Evolutionary conservation across 2,329 filamentous ascomycete species (phyloP).

Genomic region (Exophiala calicioides): DNA sequence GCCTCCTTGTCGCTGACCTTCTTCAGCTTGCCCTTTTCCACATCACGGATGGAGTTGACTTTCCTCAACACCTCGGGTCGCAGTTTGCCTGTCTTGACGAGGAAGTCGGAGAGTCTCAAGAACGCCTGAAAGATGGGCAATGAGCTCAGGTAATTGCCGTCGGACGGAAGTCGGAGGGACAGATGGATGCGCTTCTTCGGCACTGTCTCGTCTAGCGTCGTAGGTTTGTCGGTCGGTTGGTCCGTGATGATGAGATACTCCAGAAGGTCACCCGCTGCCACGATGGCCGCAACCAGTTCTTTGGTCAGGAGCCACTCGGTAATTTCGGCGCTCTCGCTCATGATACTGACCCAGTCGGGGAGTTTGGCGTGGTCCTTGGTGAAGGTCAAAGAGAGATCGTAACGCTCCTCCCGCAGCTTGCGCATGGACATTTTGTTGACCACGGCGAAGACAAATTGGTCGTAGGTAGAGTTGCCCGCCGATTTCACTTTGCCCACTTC

Average conservation of each 20-base stretch:
- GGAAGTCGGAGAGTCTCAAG: constrained; percentile 78
- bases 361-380: constrained; percentile 93
- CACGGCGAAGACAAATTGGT: constrained; percentile 91
- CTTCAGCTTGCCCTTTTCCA: constrained; percentile 75
- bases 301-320: constrained; percentile 82
- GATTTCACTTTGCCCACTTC: constrained; percentile 62
- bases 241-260: constrained; percentile 89
- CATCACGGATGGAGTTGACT: constrained; percentile 76
- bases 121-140: constrained; percentile 78
- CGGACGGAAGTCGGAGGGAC: constrained; percentile 68
- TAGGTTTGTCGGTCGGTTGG: constrained; percentile 83
- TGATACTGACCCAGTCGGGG: constrained; percentile 84
- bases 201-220: constrained; percentile 76
- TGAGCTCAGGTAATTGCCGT: constrained; percentile 62
- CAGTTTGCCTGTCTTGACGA: constrained; percentile 78
- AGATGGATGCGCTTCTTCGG: constrained; percentile 87
- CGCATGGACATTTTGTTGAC: constrained; percentile 97
- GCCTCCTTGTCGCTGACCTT: constrained; percentile 73
- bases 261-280: constrained; percentile 74
- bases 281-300: constrained; percentile 80
- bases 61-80: constrained; percentile 86
- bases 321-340: constrained; percentile 96
- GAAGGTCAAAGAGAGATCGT: constrained; percentile 87
- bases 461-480: constrained; percentile 66
- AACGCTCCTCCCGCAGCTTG: constrained; percentile 83